Percentiles rank a stretch among this genome's conserved stretches.
These are phyloP conservation scores for Extremus antarcticus DNA, from an alignment of 495 filamentous ascomycete species.

Conservation along the genomic window DNA sequence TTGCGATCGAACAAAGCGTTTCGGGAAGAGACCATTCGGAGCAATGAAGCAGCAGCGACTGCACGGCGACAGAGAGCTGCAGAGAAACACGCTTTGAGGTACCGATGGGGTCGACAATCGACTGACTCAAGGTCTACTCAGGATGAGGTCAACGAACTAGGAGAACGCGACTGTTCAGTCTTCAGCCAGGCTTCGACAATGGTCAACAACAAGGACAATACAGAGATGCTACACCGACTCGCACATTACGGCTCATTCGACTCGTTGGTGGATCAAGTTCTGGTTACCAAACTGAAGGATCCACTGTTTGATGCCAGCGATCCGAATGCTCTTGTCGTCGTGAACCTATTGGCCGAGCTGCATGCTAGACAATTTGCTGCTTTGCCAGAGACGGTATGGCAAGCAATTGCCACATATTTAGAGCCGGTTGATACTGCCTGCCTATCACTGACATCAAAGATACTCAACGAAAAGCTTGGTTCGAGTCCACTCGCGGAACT, in stretches of 20 bases:
- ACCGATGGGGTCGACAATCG: neutral
- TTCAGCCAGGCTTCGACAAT: constrained; percentile 14
- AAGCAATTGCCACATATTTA: constrained; percentile 31
- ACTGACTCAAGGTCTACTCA: neutral
- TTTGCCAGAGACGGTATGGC: constrained; percentile 38
- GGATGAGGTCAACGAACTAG: constrained; percentile 12
- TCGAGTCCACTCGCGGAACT: constrained; percentile 28
- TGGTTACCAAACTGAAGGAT: constrained; percentile 10
- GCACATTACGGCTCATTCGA: constrained; percentile 20
- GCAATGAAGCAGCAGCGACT: constrained; percentile 3
- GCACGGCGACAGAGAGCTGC: constrained; percentile 1
- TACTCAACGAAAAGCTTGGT: constrained; percentile 35
- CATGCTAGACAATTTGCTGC: constrained; percentile 35
- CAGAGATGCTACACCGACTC: constrained; percentile 19
- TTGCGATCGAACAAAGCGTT: constrained; percentile 14
- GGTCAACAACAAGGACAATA: constrained; percentile 12
- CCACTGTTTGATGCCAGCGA: constrained; percentile 9
- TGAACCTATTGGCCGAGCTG: neutral
- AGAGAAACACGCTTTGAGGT: neutral
- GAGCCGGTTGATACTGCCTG: constrained; percentile 36
- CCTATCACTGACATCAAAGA: constrained; percentile 39
- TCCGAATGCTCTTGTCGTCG: neutral
- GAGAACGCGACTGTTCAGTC: constrained; percentile 10
- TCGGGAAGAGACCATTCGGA: constrained; percentile 5
- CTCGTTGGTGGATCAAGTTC: constrained; percentile 11